Base-by-base conservation (phyloP, 1,284 basidiomycete genomes). In the Leucoagaricus sp. region DNA sequence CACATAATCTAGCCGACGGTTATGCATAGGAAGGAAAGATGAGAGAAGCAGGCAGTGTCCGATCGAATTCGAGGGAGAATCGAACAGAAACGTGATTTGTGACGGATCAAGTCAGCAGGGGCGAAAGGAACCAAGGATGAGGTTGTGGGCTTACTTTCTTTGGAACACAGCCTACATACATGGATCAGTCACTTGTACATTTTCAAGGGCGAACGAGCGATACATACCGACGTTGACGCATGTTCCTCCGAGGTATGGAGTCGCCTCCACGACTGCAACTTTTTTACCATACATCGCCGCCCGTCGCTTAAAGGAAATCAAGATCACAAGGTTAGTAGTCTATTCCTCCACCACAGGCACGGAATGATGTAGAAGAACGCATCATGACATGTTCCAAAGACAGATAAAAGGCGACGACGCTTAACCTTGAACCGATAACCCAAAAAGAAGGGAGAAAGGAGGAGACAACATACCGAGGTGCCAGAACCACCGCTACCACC, bases 241-340 rank as follows among this genome's bases (percentile, higher is more conserved):
- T 34, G 97, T 99, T 44, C 97, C 97, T 38, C 97, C 97, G 4
- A 96, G 83, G 38, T 82, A 72, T 19, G 85, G 83, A 7, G 85
- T 84, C 49, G 80, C 81, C 72, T 99, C 96, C 31, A 98, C 86
- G 23, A 98, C 77, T 10, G 93, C 94, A 49, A 94, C 94, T 72
- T 96, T 98, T 69, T 91, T 93, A 52, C 96, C 96, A 72, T 98
- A 96, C 21, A 81, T 81, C n/a, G 90, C 91, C 12, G 96, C 96
- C 57, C 97, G 85, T 61, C 94, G 83, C 93, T 93, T 66, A 29
- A 31, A 31, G 29, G 41, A 12, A 31, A 46, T 42, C 61, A 26
- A 8, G 5, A 33, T 23, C 19, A 38, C 8, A 3, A 12, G 38
- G 31, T 53, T 45, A 33, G 29, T 51, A 60, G 29, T 5, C 33